Base-by-base conservation (phyloP, 225 moss, liverwort and hornwort species). In the Lunularia cruciata region DNA sequence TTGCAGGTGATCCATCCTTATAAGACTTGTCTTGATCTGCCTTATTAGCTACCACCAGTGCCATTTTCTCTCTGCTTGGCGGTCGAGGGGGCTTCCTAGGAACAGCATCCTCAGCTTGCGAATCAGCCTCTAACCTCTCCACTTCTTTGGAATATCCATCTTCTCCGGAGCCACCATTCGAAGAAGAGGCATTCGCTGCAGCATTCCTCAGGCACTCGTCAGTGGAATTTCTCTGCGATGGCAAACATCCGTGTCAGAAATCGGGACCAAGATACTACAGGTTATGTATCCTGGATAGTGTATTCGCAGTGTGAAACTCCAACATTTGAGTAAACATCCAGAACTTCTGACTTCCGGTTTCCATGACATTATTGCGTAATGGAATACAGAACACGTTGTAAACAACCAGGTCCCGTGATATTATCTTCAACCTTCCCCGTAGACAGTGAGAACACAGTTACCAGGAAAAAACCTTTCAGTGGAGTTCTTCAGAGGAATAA, bases 1-100 rank as follows among this genome's bases (percentile, higher is more conserved):
- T 73, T 31, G 86, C 79, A 15, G 75, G 76, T 52, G 71, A 53
- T 42, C 78, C 75, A 52, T 92, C 95, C 49, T 83, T 72, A 60
- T 80, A 70, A 46, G 74, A 64, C 55, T 81, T 82, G 65, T 82
- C 86, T 38, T 75, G 76, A 80, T 74, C 76, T 49, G 60, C 79
- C 63, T 78, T 83, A 68, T 78, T 87, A 52, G 74, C 71, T 16
- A 68, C 72, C 12, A 75, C 65, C 22, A 81, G 55, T 64, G 80
- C 71, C 35, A 77, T 33, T 55, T 71, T 75, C 23, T 83, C 78
- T 46, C 58, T 78, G 27, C 60, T 71, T 65, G 78, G 74, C 74
- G 77, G 82, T 55, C 81, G 66, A 20, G 82, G 82, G 12, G 82
- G 82, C 60, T 78, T 83, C 77, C 57, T 75, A 20, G 72, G 57